Percentiles rank a stretch among this genome's conserved stretches.
phyloP scores from a whole-genome alignment of 345 rosid genomes.

The Syzygium aqueum region DNA sequence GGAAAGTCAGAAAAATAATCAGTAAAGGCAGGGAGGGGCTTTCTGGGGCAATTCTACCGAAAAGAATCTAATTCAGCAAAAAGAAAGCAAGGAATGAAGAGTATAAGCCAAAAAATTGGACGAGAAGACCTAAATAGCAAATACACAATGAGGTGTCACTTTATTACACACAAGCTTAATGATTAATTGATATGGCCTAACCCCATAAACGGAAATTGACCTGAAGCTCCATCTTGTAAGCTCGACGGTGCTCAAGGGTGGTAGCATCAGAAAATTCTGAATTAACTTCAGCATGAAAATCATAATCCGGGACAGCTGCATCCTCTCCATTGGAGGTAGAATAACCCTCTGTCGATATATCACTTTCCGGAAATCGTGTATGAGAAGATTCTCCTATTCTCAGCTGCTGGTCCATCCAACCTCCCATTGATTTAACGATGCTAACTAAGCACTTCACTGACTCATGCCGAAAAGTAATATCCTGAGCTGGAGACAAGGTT shows the following conservation, averaged over 20 bases:
- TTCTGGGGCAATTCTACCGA: neutral
- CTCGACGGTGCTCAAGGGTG: constrained; percentile 81
- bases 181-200: neutral
- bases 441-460: constrained; percentile 91
- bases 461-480: constrained; percentile 80
- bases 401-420: constrained; percentile 91
- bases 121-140: constrained; percentile 1
- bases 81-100: neutral
- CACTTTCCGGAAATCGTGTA: constrained; percentile 46
- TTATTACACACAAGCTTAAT: neutral
- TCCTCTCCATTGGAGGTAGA: constrained; percentile 52
- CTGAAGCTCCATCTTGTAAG: constrained; percentile 93
- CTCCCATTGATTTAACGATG: constrained; percentile 80
- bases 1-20: constrained; percentile 20
- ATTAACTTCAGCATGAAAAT: constrained; percentile 55
- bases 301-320: constrained; percentile 43
- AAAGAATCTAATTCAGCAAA: neutral
- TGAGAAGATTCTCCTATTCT: constrained; percentile 47
- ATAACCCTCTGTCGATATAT: constrained; percentile 37
- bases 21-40: constrained; percentile 2
- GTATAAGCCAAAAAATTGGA: neutral
- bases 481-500: constrained; percentile 75
- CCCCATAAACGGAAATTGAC: constrained; percentile 15
- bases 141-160: neutral
- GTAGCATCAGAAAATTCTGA: constrained; percentile 73